Conservation (phyloP, 352 stramenopile genomes). For the Phytophthora foliorum region DNA sequence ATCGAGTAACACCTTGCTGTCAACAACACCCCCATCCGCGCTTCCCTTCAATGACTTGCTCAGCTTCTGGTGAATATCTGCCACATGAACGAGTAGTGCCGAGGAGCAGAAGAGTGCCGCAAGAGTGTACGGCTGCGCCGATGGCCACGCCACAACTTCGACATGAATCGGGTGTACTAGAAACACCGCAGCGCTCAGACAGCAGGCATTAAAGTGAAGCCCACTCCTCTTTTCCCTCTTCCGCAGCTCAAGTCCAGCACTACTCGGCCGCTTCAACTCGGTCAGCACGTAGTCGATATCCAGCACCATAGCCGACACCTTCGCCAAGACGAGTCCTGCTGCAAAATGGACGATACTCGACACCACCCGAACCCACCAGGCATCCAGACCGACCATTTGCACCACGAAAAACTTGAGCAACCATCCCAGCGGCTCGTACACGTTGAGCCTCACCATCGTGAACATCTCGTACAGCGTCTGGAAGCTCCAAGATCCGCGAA, state of each 20-base stretch:
- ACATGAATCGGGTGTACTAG: constrained; percentile 65
- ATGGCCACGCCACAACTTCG: constrained; percentile 75
- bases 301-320: constrained; percentile 32
- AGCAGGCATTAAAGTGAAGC: constrained; percentile 33
- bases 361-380: constrained; percentile 50
- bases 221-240: not conserved
- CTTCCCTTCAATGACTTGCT: not conserved
- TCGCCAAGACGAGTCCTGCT: constrained; percentile 31
- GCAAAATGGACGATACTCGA: constrained; percentile 53
- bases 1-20: not conserved
- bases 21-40: not conserved
- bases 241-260: constrained; percentile 2
- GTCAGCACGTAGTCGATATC: constrained; percentile 27
- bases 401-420: constrained; percentile 59
- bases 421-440: constrained; percentile 71
- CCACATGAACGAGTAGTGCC: constrained; percentile 36
- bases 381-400: constrained; percentile 32
- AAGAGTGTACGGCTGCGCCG: constrained; percentile 68
- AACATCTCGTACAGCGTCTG: constrained; percentile 49
- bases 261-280: not conserved
- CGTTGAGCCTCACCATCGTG: constrained; percentile 54
- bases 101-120: constrained; percentile 53
- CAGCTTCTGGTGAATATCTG: constrained; percentile 10
- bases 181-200: constrained; percentile 53
- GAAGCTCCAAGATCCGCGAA: constrained; percentile 37